Conservation (phyloP, 306 rosid species). For the Clitoria ternatea region DNA sequence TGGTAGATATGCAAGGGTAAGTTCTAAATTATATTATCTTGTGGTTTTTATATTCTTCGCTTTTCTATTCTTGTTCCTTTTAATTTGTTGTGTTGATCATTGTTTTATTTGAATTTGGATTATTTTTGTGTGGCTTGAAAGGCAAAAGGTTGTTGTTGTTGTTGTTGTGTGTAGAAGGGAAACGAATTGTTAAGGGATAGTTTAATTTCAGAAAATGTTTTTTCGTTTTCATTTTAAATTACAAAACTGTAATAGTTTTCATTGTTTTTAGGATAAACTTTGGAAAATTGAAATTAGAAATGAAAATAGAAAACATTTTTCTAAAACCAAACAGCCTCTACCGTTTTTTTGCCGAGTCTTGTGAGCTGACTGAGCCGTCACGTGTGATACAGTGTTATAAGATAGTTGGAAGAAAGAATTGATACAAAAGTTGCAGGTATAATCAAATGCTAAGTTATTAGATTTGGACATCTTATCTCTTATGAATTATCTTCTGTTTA, state of each 20-base stretch:
- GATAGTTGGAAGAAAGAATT: slow-evolving; percentile 10
- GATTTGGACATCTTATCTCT: background rate
- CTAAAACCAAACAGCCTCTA: too few relatives aligned
- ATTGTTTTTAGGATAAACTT: too few relatives aligned
- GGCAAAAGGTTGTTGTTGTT: background rate
- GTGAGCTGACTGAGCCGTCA: background rate
- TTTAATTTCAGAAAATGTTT: too few relatives aligned
- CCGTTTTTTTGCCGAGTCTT: too few relatives aligned
- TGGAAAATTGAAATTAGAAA: too few relatives aligned
- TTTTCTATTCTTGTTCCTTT: too few relatives aligned
- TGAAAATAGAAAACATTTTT: too few relatives aligned
- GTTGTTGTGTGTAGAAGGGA: background rate
- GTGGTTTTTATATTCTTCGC: background rate
- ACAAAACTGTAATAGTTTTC: too few relatives aligned
- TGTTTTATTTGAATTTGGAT: background rate
- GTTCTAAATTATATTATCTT: slow-evolving; percentile 3
- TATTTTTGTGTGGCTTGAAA: background rate
- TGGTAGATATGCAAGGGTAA: slow-evolving; percentile 78
- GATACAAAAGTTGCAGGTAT: background rate
- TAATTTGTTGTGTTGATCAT: background rate
- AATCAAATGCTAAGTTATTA: slow-evolving; percentile 16
- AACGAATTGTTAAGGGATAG: background rate
- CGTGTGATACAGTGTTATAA: slow-evolving; percentile 1
- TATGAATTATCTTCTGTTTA: background rate
- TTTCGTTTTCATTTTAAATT: too few relatives aligned